phyloP scores from a whole-genome alignment of 495 filamentous ascomycete species.

The Penicillium psychrofluorescens region DNA sequence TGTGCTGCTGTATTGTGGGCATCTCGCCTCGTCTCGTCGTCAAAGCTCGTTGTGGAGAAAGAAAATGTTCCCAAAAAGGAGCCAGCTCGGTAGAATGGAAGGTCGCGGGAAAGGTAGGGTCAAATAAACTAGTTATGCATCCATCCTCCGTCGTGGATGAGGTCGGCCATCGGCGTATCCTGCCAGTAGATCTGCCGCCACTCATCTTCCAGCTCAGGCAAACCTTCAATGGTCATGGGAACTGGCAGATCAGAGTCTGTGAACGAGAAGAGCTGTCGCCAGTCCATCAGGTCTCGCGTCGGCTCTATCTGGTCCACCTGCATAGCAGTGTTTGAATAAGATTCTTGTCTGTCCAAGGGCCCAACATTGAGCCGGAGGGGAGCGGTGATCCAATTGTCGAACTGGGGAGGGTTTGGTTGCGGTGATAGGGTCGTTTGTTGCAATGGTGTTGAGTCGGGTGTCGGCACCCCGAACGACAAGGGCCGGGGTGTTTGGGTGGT shows the following conservation, averaged over 20 bases:
- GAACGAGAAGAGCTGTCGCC: slow-evolving; percentile 41
- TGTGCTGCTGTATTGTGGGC: slow-evolving; percentile 8
- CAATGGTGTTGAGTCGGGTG: slow-evolving; percentile 24
- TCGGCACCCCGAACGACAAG: slow-evolving; percentile 30
- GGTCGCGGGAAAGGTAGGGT: background rate
- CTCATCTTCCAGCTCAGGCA: slow-evolving; percentile 39
- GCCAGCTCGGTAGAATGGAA: background rate
- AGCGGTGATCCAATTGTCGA: slow-evolving; percentile 35
- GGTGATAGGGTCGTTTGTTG: slow-evolving; percentile 19
- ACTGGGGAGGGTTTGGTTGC: slow-evolving; percentile 21
- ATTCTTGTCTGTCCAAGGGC: slow-evolving; percentile 17
- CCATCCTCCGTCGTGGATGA: slow-evolving; percentile 37
- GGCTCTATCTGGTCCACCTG: slow-evolving; percentile 29
- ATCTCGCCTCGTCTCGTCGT: slow-evolving; percentile 23
- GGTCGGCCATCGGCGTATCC: slow-evolving; percentile 37
- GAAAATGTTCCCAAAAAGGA: too few species aligned
- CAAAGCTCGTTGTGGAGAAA: slow-evolving; percentile 1
- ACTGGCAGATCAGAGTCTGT: slow-evolving; percentile 33
- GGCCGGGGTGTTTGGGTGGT: slow-evolving; percentile 14
- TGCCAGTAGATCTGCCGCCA: slow-evolving; percentile 45
- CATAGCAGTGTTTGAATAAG: slow-evolving; percentile 14
- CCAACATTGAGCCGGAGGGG: slow-evolving; percentile 22
- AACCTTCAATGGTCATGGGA: slow-evolving; percentile 32
- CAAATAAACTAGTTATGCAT: slow-evolving; percentile 19
- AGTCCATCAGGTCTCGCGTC: slow-evolving; percentile 34